Percentiles rank a stretch among this genome's conserved stretches.
phyloP scores from a whole-genome alignment of 192 early-diverging fungal genomes.

The Paraglomus brasilianum region DNA sequence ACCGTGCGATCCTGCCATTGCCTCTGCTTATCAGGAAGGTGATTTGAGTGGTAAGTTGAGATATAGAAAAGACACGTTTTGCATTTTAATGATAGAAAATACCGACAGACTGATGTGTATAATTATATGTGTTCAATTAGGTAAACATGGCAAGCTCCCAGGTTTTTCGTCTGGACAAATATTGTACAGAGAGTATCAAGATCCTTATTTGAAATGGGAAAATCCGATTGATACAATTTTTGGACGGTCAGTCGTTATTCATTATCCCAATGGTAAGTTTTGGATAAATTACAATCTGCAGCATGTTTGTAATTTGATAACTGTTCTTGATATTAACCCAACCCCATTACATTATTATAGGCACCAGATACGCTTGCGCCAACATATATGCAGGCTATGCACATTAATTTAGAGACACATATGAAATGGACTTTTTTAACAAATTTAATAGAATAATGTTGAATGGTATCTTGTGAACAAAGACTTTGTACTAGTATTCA shows the following conservation, averaged over 20 bases:
- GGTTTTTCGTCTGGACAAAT: not conserved
- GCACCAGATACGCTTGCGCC: not conserved
- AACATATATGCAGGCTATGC: not conserved
- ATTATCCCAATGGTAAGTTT: not conserved
- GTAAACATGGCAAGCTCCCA: slow-evolving; percentile 1
- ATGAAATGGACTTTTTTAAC: too few relatives aligned
- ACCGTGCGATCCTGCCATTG: not conserved
- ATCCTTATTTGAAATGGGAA: not conserved
- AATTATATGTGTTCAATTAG: not conserved
- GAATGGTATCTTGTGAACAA: too few relatives aligned
- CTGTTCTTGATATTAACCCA: not conserved
- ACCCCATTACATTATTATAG: not conserved
- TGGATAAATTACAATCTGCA: not conserved
- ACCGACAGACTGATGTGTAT: too few relatives aligned
- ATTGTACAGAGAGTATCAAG: not conserved
- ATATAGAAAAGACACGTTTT: not conserved
- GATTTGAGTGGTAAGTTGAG: slow-evolving; percentile 10
- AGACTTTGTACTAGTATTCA: too few relatives aligned
- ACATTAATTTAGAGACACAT: too few relatives aligned
- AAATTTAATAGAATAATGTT: too few relatives aligned
- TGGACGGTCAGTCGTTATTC: slow-evolving; percentile 5
- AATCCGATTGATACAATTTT: not conserved
- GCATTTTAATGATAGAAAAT: not conserved
- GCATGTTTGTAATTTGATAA: not conserved
- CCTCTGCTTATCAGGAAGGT: not conserved